Conservation (phyloP, 2,329 filamentous ascomycete species). For the Cladosporium velox region DNA sequence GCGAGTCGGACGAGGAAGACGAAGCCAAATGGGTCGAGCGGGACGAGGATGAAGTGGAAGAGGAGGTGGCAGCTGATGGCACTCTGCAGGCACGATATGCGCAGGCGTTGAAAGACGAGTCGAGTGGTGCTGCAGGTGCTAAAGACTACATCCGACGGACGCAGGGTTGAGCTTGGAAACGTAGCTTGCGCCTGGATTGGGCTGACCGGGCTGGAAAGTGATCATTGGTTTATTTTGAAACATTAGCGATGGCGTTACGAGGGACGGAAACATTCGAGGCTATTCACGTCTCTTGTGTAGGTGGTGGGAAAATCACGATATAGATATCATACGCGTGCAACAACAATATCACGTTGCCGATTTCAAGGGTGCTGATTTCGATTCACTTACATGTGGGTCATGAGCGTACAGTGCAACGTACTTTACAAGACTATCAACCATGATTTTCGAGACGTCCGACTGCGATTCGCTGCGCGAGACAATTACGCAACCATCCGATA, state of each 20-base stretch:
- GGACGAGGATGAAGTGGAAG: constrained; percentile 57
- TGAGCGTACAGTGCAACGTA: neutral
- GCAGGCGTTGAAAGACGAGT: constrained; percentile 65
- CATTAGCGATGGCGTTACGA: constrained; percentile 17
- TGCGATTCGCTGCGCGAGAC: no score
- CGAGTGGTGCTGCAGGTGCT: constrained; percentile 10
- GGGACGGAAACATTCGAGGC: neutral
- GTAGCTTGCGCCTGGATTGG: neutral
- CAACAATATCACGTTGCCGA: neutral
- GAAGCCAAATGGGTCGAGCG: constrained; percentile 28
- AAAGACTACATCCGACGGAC: constrained; percentile 25
- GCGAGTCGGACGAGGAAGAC: constrained; percentile 53
- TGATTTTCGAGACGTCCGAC: no score
- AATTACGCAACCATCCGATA: no score
- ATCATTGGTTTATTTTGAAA: neutral
- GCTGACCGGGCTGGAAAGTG: neutral
- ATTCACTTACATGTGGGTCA: neutral
- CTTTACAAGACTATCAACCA: neutral
- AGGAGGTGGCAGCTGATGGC: constrained; percentile 58
- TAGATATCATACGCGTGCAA: neutral
- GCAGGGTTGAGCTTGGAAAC: constrained; percentile 21
- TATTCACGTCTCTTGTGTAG: neutral
- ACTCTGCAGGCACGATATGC: constrained; percentile 75
- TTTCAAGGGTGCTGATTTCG: neutral
- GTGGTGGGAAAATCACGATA: neutral